Evolutionary conservation across 352 stramenopile genomes (phyloP), one percentile per base, ranked within the genome.

Genomic region (Aphanomyces invadans): DNA sequence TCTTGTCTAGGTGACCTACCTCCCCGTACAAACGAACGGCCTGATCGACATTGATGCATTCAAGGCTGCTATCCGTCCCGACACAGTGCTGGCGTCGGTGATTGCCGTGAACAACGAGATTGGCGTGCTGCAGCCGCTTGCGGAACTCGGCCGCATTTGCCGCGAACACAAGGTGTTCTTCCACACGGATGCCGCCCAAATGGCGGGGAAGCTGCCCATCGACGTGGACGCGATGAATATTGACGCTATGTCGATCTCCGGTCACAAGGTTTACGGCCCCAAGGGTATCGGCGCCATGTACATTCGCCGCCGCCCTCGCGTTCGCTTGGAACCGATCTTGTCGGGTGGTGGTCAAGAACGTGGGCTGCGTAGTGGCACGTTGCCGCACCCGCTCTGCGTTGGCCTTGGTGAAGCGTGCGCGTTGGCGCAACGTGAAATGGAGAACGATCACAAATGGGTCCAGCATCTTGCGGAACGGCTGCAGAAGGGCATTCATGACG

Each of bases 61-160:
- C 12, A 84, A 98, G 70, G 82, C 74, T 2, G 88, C 92, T 2
- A 98, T 99, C 73, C 89, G 95, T 23, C 86, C 87, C 0, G 92
- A 97, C 67, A 99, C 97, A n/a, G 87, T 90, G 19, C 77, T 99
- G 2, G 91, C 99, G 28, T 98, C 89, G 51, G 82, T 99, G 46
- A 99, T 99, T 87, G 97, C 96, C 1, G 97, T 99, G 49, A 99
- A 99, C 86, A 99, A 99, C 76, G 97, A 99, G 80, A 99, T 99
- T 77, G 97, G 97, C 36, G 97, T 98, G 31, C 69, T 98, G 29
- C 97, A 99, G 77, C 96, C 96, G 10, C 79, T 99, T 4, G 90
- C 98, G 76, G 91, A 98, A 69, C 98, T 99, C 74, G 95, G 95
- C 26, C 76, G 89, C 62, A 91, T 98, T 54, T 98, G 93, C 73